Evolutionary conservation across 2,329 filamentous ascomycete genomes (phyloP), one percentile per base, ranked within the genome.

Genomic region (Colletotrichum destructivum): DNA sequence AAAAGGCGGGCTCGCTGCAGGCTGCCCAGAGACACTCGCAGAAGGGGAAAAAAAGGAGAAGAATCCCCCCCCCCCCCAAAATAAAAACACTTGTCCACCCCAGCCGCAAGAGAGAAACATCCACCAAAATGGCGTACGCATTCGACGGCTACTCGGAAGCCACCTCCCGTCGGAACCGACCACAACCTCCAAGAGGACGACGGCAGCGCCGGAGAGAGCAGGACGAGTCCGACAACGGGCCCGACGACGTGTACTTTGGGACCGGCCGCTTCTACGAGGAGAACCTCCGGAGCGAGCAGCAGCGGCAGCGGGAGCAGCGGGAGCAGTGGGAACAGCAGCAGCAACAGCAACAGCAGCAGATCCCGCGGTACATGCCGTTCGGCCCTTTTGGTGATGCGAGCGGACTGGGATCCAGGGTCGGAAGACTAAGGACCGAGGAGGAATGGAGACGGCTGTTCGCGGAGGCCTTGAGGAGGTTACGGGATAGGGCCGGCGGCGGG

Each of bases 131-230:
- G 69, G 47, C 42, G 1, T 70, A 72, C 66, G 35, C 51, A 15
- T 72, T 72, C 42, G 70, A 72, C 23, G 61, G 61, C 12, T 70
- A 70, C 66, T 70, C 66, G 12, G 70, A 72, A 44, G 42, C 64
- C 18, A 42, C 16, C 16, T 44, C 26, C 23, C 49, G 35, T 26
- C 38, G 49, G 15, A 13, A 31, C 23, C 49, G 16, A 13, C 46
- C 35, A 42, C 46, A 46, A 7, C n/a, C 35, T 11, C 31, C n/a
- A n/a, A 15, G n/a, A 23, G 49, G 38, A 15, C 21, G 23, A 12
- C 23, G 38, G 61, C 49, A 46, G 21, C 26, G 38, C 1, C 38
- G 61, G 12, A 35, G 26, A 16, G 35, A 31, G 4, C 38, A 21
- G 12, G 15, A 31, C 18, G 5, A 7, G 21, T 12, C 38, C 23